Base-by-base conservation (phyloP, 345 rosid species). In the Gossypium arboreum region DNA sequence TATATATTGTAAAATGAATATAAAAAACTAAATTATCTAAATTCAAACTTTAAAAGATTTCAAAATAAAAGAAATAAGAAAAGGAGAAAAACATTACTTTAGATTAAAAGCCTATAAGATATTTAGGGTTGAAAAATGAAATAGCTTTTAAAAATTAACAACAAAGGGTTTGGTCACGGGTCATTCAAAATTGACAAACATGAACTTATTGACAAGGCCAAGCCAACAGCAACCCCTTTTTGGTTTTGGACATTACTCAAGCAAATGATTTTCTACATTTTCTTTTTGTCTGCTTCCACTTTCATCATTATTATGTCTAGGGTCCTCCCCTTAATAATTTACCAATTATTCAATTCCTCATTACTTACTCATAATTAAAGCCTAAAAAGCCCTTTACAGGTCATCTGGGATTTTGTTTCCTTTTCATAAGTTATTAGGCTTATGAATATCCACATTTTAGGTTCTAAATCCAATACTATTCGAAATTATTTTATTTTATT, bases 171-270 rank as follows among this genome's bases (percentile, higher is more conserved):
- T 45, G 71, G 18, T 67, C n/a, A 67, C n/a, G 2, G 34, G 55
- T 67, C 71, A 45, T 20, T 67, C 10, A 5, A 47, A 1, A 44
- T 12, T 15, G 24, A 45, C 54, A 67, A 51, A 29, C 67, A 75
- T 79, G 72, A 60, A 78, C 82, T 81, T 83, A 67, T 39, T 72
- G 87, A 82, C 76, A 76, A 76, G 80, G 83, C 84, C 80, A 77
- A 76, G 12, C 72, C 84, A 84, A 76, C 82, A 5, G 7, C 41
- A 65, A 76, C 81, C 64, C 15, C 51, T 62, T 59, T 80, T 78
- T 34, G 41, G 41, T 4, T 34, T 34, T 34, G 70, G 76, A 70
- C 76, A 69, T 25, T 22, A 29, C 63, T 61, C 44, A 48, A 2
- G 22, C n/a, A 25, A 29, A 20, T 27, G 50, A 54, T 7, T 51